These are phyloP conservation scores for Globisporangium abappressorium DNA, from an alignment of 352 stramenopile species.

Conservation along the genomic window DNA sequence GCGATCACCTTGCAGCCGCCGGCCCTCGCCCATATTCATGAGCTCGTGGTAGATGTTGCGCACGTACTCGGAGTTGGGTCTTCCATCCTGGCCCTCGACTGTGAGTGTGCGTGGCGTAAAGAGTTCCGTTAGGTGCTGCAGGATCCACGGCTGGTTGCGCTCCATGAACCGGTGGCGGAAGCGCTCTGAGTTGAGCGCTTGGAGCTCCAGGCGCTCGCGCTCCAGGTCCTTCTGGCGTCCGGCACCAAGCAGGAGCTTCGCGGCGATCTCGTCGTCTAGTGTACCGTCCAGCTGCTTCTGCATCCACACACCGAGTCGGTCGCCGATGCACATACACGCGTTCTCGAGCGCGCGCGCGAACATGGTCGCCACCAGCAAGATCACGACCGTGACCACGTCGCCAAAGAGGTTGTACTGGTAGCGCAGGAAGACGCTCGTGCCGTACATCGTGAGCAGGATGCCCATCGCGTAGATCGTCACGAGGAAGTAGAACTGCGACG, in stretches of 20 bases:
- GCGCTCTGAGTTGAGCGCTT: conserved; percentile 95
- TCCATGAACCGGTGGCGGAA: conserved; percentile 97
- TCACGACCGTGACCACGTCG: conserved; percentile 89
- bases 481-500: conserved; percentile 92
- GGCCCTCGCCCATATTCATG: conserved; percentile 90
- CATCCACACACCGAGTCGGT: conserved; percentile 90
- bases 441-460: conserved; percentile 92
- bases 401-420: conserved; percentile 92
- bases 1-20: conserved; percentile 83
- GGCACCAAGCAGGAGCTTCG: conserved; percentile 93
- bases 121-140: conserved; percentile 95
- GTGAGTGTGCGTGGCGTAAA: conserved; percentile 92
- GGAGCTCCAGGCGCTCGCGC: conserved; percentile 93
- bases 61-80: conserved; percentile 92
- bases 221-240: conserved; percentile 94
- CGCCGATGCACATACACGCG: conserved; percentile 59
- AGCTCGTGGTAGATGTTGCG: conserved; percentile 96
- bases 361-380: conserved; percentile 82
- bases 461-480: conserved; percentile 78
- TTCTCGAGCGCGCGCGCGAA: conserved; percentile 70
- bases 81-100: conserved; percentile 52
- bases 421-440: conserved; percentile 92
- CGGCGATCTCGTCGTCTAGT: conserved; percentile 95
- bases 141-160: conserved; percentile 95
- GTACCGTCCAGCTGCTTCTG: conserved; percentile 91